A percentile compares a stretch with the other conserved stretches of the same genome.
phyloP scores from a whole-genome alignment of 2,329 filamentous ascomycete species.

The Aulographum hederae region DNA sequence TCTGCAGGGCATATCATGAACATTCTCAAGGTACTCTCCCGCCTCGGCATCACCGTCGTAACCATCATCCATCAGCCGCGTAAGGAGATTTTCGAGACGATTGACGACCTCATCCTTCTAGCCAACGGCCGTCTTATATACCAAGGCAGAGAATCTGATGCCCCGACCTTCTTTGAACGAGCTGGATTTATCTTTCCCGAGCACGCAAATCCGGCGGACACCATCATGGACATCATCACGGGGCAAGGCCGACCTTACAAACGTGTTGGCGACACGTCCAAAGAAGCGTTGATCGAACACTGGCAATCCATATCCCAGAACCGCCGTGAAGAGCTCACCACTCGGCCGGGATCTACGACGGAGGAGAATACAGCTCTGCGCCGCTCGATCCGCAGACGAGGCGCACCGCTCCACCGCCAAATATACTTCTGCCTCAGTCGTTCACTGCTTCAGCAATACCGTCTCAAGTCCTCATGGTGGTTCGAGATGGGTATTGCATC shows the following conservation, averaged over 20 bases:
- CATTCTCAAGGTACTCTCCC: constrained; percentile 33
- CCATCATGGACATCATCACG: constrained; percentile 43
- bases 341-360: neutral
- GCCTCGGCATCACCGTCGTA: constrained; percentile 37
- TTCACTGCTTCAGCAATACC: constrained; percentile 38
- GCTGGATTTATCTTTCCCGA: constrained; percentile 31
- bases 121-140: constrained; percentile 37
- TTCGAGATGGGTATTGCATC: constrained; percentile 36
- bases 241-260: constrained; percentile 37
- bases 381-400: neutral
- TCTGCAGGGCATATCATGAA: constrained; percentile 37
- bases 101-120: constrained; percentile 38
- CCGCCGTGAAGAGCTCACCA: constrained; percentile 4
- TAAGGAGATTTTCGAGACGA: constrained; percentile 37
- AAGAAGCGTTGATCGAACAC: constrained; percentile 29
- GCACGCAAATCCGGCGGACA: constrained; percentile 35
- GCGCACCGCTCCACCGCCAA: constrained; percentile 23
- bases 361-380: neutral
- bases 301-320: constrained; percentile 19
- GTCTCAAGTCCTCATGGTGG: constrained; percentile 30
- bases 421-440: constrained; percentile 33
- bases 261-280: constrained; percentile 25
- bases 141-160: constrained; percentile 26
- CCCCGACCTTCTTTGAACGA: constrained; percentile 31
- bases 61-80: constrained; percentile 43